Conservation (phyloP, 352 stramenopile species). For the Phytopythium montanum region DNA sequence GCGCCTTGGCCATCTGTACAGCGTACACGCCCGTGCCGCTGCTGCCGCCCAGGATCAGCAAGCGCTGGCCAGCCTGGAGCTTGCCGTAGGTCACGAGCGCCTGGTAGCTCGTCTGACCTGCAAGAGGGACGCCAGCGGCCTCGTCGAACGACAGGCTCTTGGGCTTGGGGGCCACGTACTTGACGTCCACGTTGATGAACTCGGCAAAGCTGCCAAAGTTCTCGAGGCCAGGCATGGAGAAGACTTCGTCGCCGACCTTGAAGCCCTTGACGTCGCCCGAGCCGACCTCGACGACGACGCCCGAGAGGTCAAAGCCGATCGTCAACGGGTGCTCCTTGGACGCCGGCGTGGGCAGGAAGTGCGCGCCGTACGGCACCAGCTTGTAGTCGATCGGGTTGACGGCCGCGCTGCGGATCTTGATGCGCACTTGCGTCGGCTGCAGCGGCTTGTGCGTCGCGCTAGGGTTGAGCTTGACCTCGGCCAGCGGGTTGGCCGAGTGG, state of each 20-base stretch:
- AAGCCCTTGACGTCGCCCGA: conserved; percentile 6
- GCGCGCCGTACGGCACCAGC: conserved; percentile 10
- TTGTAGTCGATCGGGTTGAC: conserved; percentile 35
- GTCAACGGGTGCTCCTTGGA: not conserved
- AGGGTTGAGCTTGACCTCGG: conserved; percentile 21
- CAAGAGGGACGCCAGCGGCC: conserved; percentile 29
- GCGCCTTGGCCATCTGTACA: conserved; percentile 32
- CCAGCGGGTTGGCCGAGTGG: conserved; percentile 7
- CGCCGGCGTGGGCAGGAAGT: conserved; percentile 7
- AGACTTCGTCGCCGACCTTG: conserved; percentile 26
- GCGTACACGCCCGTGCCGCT: conserved; percentile 33
- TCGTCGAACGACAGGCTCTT: conserved; percentile 36
- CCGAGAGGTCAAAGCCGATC: not conserved
- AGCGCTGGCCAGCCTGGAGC: conserved; percentile 31
- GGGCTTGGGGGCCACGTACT: conserved; percentile 40
- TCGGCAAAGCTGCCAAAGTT: conserved; percentile 28
- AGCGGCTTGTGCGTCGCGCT: conserved; percentile 11
- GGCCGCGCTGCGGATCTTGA: conserved; percentile 22
- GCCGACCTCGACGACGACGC: conserved; percentile 22
- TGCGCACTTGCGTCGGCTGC: conserved; percentile 11
- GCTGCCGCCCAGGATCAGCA: conserved; percentile 43
- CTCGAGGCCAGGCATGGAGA: conserved; percentile 17
- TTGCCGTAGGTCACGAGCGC: conserved; percentile 27
- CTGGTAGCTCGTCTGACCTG: conserved; percentile 35
- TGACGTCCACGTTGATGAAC: conserved; percentile 23